Evolutionary conservation across 345 rosid species (phyloP).

Genomic region (Sonneratia caseolaris): DNA sequence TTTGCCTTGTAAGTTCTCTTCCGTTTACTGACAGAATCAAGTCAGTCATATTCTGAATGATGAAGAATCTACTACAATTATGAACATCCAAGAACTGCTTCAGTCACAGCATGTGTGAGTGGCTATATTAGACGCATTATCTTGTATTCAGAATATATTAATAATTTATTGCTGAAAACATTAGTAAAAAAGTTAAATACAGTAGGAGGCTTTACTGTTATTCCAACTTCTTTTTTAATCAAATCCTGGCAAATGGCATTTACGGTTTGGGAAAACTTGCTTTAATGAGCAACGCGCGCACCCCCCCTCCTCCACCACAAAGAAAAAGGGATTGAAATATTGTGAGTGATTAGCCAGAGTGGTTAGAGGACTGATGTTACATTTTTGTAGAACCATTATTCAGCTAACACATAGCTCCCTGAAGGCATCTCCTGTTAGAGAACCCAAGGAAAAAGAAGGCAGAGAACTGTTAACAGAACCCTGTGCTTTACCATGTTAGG

Average conservation of each 20-base stretch:
- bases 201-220: background rate
- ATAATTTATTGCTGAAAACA: background rate
- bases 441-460: background rate
- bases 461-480: background rate
- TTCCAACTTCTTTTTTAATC: background rate
- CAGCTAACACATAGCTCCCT: background rate
- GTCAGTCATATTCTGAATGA: background rate
- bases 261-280: background rate
- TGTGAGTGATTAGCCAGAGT: too few relatives aligned
- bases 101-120: background rate
- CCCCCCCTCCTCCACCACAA: too few relatives aligned
- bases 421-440: background rate
- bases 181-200: background rate
- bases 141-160: background rate
- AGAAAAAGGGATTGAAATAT: too few relatives aligned
- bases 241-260: background rate
- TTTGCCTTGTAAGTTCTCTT: background rate
- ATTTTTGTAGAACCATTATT: too few relatives aligned
- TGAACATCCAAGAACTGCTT: slow-evolving; percentile 1
- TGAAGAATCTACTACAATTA: background rate
- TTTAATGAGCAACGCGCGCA: too few relatives aligned
- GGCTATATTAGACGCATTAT: background rate
- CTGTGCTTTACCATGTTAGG: background rate
- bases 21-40: background rate
- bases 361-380: too few relatives aligned